These are phyloP conservation scores for Mixia osmundae DNA, from an alignment of 1,284 basidiomycete species.

Conservation along the genomic window DNA sequence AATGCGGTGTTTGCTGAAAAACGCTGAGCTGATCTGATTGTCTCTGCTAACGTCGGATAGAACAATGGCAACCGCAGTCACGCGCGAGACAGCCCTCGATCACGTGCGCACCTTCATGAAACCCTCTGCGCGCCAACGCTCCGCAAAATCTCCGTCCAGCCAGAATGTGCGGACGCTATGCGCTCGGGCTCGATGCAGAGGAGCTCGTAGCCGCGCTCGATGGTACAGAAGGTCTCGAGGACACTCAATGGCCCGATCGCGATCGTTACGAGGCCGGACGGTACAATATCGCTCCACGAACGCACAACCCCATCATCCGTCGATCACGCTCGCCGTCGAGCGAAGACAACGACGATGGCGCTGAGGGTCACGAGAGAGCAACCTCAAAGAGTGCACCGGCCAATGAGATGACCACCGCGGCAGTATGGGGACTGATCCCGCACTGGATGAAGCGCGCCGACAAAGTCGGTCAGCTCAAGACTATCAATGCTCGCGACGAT, in stretches of 20 bases:
- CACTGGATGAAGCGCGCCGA: slow-evolving; percentile 43
- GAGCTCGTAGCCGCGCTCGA: slow-evolving; percentile 36
- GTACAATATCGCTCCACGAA: slow-evolving; percentile 46
- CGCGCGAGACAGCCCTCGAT: too few relatives aligned
- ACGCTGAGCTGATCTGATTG: too few relatives aligned
- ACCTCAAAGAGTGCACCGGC: slow-evolving; percentile 29
- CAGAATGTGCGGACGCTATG: slow-evolving; percentile 47
- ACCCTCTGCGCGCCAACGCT: too few relatives aligned
- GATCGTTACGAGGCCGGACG: slow-evolving; percentile 17
- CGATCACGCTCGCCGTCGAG: too few relatives aligned
- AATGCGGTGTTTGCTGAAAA: too few relatives aligned
- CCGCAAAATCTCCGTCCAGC: too few relatives aligned
- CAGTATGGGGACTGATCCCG: slow-evolving; percentile 74
- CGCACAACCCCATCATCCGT: slow-evolving; percentile 40
- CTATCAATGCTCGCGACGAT: slow-evolving; percentile 74
- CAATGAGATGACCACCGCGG: too few relatives aligned
- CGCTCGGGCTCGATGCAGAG: slow-evolving; percentile 31
- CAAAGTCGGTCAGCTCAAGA: slow-evolving; percentile 38
- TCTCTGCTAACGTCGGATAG: too few relatives aligned
- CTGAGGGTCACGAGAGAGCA: slow-evolving; percentile 8
- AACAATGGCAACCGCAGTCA: too few relatives aligned
- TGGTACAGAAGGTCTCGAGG: slow-evolving; percentile 1
- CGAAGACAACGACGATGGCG: too few relatives aligned
- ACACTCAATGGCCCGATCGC: slow-evolving; percentile 5
- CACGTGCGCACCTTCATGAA: too few relatives aligned